A percentile compares a stretch with the other conserved stretches of the same genome.
Conservation (phyloP, 202 grass and related monocot species). For the Sporobolus alterniflorus region DNA sequence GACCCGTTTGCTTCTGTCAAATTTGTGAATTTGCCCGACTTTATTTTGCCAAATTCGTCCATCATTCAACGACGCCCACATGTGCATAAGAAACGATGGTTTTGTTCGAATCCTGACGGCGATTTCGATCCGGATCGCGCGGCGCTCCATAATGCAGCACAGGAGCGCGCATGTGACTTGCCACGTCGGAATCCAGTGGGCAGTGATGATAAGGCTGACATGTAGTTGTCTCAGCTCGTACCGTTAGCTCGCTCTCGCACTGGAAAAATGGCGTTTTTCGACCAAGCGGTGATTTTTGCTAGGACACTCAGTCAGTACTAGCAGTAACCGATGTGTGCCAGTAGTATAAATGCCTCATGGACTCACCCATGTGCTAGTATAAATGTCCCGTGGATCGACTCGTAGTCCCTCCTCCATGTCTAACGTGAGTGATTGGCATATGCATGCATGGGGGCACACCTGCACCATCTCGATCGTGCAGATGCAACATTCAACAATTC, state of each 20-base stretch:
- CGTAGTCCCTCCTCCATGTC: neutral
- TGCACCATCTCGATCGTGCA: too few relatives aligned
- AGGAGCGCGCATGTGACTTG: conserved; percentile 10
- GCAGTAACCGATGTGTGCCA: too few relatives aligned
- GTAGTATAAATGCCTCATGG: neutral
- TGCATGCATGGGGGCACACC: too few relatives aligned
- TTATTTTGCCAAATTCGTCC: neutral
- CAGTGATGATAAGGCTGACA: conserved; percentile 41
- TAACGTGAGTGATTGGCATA: neutral
- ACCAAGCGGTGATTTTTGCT: neutral
- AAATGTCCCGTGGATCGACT: too few relatives aligned
- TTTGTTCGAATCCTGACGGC: neutral
- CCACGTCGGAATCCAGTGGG: conserved; percentile 41
- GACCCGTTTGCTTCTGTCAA: conserved; percentile 48
- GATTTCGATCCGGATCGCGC: neutral
- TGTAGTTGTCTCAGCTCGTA: conserved; percentile 1
- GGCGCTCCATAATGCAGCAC: conserved; percentile 25
- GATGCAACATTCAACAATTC: too few relatives aligned
- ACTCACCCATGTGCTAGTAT: too few relatives aligned
- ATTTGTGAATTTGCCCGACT: conserved; percentile 39
- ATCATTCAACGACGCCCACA: neutral
- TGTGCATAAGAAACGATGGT: neutral
- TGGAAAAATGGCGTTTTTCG: too few relatives aligned
- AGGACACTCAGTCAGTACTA: too few relatives aligned
- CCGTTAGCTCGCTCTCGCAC: neutral